These are phyloP conservation scores for Diplodia seriata DNA, from an alignment of 2,329 filamentous ascomycete genomes.

Conservation along the genomic window DNA sequence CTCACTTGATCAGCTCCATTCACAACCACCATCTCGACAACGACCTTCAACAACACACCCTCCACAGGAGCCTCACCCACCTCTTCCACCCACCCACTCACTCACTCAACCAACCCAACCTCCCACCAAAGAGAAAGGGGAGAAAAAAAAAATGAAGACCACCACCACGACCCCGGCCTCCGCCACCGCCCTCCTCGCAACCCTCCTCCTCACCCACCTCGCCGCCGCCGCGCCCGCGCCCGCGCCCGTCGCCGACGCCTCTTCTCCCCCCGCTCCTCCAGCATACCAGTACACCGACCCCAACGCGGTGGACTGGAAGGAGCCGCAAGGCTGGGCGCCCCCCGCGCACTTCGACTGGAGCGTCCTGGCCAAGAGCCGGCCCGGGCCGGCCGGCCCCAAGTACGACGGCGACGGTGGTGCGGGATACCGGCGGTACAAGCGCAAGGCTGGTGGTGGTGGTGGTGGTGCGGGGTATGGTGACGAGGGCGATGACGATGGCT, in stretches of 20 bases:
- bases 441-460: neutral
- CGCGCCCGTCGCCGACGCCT: no score
- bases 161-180: neutral
- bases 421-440: neutral
- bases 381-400: no score
- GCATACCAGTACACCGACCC: neutral
- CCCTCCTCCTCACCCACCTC: neutral
- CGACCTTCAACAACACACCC: no score
- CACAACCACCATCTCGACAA: neutral
- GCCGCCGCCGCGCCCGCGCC: neutral
- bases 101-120: no score
- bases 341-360: neutral
- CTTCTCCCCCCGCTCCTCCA: no score
- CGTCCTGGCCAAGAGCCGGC: neutral
- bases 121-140: no score
- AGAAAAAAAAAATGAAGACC: neutral
- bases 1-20: conserved; percentile 5
- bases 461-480: no score
- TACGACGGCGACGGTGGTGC: neutral
- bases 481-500: no score
- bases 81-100: neutral
- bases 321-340: neutral
- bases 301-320: neutral
- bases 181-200: neutral
- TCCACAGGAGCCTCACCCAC: neutral